These are phyloP conservation scores for Ambrosiella beaveri DNA, from an alignment of 2,329 filamentous ascomycete species.

Conservation along the genomic window DNA sequence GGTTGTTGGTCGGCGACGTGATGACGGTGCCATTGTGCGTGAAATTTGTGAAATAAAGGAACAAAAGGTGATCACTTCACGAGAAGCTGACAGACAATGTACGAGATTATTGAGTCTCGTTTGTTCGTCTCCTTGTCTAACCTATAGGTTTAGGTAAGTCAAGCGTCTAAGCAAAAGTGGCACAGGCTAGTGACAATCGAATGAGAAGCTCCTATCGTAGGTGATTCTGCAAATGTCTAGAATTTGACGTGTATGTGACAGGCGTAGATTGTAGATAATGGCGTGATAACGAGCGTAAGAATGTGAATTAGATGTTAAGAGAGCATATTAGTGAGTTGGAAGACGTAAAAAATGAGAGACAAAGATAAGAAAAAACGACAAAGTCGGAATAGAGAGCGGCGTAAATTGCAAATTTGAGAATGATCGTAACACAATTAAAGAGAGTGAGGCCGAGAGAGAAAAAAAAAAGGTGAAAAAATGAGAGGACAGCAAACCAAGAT, in stretches of 20 bases:
- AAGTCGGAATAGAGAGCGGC: background rate
- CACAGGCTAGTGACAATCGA: background rate
- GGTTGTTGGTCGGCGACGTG: background rate
- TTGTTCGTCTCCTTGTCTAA: background rate
- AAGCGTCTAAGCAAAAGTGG: background rate
- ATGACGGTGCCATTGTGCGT: background rate
- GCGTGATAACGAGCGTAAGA: background rate
- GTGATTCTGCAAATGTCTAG: background rate
- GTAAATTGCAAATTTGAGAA: background rate
- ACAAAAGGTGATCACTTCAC: background rate
- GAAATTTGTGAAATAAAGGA: background rate
- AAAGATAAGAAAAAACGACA: background rate
- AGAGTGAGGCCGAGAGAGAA: background rate
- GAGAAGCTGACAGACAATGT: background rate
- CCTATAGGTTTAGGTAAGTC: background rate
- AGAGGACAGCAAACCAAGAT: background rate
- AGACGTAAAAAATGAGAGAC: background rate
- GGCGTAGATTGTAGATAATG: background rate
- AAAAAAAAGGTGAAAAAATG: background rate
- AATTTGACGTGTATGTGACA: background rate
- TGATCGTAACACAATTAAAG: background rate
- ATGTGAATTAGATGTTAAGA: background rate
- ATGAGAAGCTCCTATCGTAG: background rate
- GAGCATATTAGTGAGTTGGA: background rate
- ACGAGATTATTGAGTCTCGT: background rate